Conservation (phyloP, 768 basidiomycete species). For the Auricularia heimuer region DNA sequence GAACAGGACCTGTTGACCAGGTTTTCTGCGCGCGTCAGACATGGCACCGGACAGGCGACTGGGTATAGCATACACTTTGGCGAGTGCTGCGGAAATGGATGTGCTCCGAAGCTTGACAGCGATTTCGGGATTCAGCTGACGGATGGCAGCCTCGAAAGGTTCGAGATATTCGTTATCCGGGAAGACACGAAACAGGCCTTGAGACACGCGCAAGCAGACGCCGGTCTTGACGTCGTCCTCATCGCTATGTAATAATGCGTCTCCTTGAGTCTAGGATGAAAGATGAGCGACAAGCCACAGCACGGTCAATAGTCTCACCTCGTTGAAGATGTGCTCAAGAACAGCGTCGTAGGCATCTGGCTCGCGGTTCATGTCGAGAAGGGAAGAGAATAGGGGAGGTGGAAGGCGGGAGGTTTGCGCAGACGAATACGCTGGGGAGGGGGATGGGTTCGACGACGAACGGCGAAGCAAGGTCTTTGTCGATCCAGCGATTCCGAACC, state of each 20-base stretch:
- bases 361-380: neutral
- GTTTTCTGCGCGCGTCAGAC: neutral
- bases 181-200: slow-evolving; percentile 5
- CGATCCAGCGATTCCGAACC: neutral
- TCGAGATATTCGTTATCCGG: slow-evolving; percentile 6
- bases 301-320: neutral
- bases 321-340: slow-evolving; percentile 8
- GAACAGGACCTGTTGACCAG: neutral
- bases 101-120: slow-evolving; percentile 6
- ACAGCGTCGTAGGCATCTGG: slow-evolving; percentile 4
- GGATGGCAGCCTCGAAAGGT: slow-evolving; percentile 3
- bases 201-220: slow-evolving; percentile 5
- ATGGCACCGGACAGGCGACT: neutral
- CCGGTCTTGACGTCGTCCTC: slow-evolving; percentile 1
- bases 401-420: neutral
- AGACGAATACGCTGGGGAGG: neutral
- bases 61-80: neutral
- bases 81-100: neutral
- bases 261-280: neutral
- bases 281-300: neutral
- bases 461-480: neutral
- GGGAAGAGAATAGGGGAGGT: neutral
- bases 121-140: slow-evolving; percentile 5
- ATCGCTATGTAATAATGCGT: neutral
- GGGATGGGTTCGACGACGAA: neutral